Base-by-base conservation (phyloP, 495 filamentous ascomycete genomes). In the Penicillium coffeae region DNA sequence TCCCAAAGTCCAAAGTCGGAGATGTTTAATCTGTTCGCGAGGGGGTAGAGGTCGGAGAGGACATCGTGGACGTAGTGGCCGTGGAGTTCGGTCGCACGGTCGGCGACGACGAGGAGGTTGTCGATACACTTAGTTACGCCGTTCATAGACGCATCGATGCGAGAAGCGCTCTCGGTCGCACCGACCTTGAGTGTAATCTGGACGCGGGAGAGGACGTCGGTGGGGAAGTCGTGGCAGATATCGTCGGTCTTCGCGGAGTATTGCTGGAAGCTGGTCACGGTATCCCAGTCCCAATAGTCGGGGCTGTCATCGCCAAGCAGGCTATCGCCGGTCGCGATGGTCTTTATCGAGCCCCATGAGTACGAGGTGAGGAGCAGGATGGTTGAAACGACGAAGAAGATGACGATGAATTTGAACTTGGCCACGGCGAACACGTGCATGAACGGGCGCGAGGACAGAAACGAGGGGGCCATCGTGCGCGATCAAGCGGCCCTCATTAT, bases 81-180 rank as follows among this genome's bases (percentile, higher is more conserved):
- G 30, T 67, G 58, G 15, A 75, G 43, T 39, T 65, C 56, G 14
- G 61, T 52, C 16, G 64, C 65, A 30, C 62, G 64, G 47, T 77
- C 72, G 8, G 72, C 75, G 15, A 74, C 63, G 38, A 77, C 51
- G 14, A 76, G 50, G 7, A 72, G 49, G 32, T 77, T 74, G 14
- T 60, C 48, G 15, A 74, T 68, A 39, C 69, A 74, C 33, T 56
- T 60, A 7, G 69, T 68, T 18, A 69, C 40, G 5, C 63, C 14
- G 62, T 66, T 34, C 47, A 71, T 42, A 37, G 70, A 68, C 13
- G 69, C 58, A 20, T 62, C 50, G 36, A 64, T 21, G 44, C 64
- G 60, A 4, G 61, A 55, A n/a, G 51, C 32, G 13, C 54, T 37
- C 45, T 71, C 69, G 33, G 64, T 63, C 33, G 63, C 59, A 41